phyloP scores from a whole-genome alignment of 176 grass and related monocot genomes.

The Oryza longistaminata region DNA sequence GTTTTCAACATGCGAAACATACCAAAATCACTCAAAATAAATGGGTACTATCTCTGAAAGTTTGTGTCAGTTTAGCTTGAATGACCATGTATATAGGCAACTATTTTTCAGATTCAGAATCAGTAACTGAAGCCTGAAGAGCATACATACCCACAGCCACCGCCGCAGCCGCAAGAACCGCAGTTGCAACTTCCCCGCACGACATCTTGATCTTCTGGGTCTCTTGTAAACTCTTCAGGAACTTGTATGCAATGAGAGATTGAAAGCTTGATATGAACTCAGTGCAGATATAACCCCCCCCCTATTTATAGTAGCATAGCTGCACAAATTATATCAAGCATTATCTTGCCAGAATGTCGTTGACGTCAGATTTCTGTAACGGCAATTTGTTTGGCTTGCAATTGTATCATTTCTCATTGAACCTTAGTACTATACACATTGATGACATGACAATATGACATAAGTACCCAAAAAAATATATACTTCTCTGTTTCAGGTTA shows the following conservation, averaged over 20 bases:
- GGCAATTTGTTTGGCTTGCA: too few relatives aligned
- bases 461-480: too few relatives aligned
- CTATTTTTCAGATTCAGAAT: neutral
- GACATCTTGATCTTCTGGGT: slow-evolving; percentile 1
- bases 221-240: neutral
- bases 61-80: neutral
- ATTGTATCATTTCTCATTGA: too few relatives aligned
- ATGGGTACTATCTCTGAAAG: neutral
- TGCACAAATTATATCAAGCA: neutral
- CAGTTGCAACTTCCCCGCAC: slow-evolving; percentile 32
- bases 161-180: slow-evolving; percentile 33
- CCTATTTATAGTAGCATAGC: slow-evolving; percentile 3
- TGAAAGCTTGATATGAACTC: slow-evolving; percentile 10
- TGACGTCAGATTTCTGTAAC: neutral
- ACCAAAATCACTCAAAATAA: neutral
- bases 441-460: too few relatives aligned
- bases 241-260: neutral
- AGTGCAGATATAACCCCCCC: neutral
- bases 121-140: neutral
- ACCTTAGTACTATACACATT: too few relatives aligned
- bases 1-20: neutral
- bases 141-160: slow-evolving; percentile 3
- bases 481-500: too few relatives aligned
- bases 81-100: neutral
- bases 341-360: neutral